A percentile compares a stretch with the other conserved stretches of the same genome.
These are phyloP conservation scores for Jacaranda mimosifolia DNA, from an alignment of 257 asterid species.

Conservation along the genomic window DNA sequence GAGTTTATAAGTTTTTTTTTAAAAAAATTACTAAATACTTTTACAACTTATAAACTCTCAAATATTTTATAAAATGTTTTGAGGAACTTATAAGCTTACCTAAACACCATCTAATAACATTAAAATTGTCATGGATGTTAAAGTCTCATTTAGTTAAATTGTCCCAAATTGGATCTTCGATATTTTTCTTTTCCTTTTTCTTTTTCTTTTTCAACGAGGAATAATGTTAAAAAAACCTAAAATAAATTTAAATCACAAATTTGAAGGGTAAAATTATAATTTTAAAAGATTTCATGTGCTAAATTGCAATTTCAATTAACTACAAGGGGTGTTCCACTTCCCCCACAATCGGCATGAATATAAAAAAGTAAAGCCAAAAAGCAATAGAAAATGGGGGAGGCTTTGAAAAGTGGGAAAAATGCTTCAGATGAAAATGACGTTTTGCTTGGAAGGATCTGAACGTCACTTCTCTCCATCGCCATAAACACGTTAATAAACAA, in stretches of 20 bases:
- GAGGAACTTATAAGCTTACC: no score
- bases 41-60: no score
- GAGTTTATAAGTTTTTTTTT: no score
- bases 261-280: neutral
- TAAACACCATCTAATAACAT: no score
- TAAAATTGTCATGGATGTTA: no score
- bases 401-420: slow-evolving; percentile 65
- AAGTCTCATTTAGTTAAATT: no score
- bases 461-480: slow-evolving; percentile 59
- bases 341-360: slow-evolving; percentile 29
- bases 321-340: slow-evolving; percentile 25
- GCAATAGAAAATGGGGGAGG: slow-evolving; percentile 39
- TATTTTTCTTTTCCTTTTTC: no score
- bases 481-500: slow-evolving; percentile 37
- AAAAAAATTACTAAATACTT: no score
- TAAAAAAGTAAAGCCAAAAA: slow-evolving; percentile 30
- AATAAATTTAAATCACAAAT: neutral
- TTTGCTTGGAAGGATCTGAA: slow-evolving; percentile 62
- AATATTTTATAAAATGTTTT: no score
- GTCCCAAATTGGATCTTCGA: no score
- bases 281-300: neutral
- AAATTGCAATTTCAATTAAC: slow-evolving; percentile 35
- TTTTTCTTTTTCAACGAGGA: no score
- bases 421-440: slow-evolving; percentile 71
- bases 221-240: neutral